Conservation (phyloP, 768 basidiomycete species). For the Hygrocybe coccinea region DNA sequence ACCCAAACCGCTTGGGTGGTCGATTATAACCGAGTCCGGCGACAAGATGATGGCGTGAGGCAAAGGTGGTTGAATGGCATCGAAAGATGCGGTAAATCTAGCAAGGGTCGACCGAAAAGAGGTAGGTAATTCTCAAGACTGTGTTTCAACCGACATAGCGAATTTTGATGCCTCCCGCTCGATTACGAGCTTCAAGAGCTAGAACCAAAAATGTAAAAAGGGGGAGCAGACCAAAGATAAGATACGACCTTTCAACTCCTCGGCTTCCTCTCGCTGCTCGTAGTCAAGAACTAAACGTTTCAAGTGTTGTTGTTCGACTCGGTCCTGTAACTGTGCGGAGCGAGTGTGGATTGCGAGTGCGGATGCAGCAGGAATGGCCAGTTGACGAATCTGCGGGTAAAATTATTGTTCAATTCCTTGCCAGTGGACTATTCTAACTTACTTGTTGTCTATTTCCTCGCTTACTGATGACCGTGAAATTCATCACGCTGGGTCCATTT, state of each 20-base stretch:
- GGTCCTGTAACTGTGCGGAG: slow-evolving; percentile 87
- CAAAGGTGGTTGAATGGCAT: not conserved
- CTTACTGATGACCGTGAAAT: slow-evolving; percentile 89
- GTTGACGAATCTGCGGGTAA: slow-evolving; percentile 64
- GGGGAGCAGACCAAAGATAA: not conserved
- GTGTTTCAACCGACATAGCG: slow-evolving; percentile 59
- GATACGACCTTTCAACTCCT: slow-evolving; percentile 65
- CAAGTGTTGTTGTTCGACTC: slow-evolving; percentile 93
- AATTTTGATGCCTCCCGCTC: slow-evolving; percentile 67
- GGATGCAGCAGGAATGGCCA: slow-evolving; percentile 84
- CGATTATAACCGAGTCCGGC: not conserved
- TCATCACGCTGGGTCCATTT: slow-evolving; percentile 55
- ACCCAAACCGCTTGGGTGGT: not conserved
- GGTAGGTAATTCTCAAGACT: not conserved
- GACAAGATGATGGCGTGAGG: not conserved
- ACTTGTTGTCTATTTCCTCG: slow-evolving; percentile 91
- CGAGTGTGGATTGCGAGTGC: slow-evolving; percentile 87
- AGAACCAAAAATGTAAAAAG: slow-evolving; percentile 1
- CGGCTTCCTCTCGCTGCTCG: slow-evolving; percentile 83
- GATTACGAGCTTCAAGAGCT: slow-evolving; percentile 70
- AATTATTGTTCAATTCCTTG: too few relatives aligned
- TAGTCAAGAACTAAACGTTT: slow-evolving; percentile 93
- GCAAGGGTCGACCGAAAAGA: not conserved
- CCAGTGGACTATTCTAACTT: slow-evolving; percentile 24
- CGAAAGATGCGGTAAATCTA: not conserved